phyloP scores from a whole-genome alignment of 331 rosid species.

The Malus hybrid region DNA sequence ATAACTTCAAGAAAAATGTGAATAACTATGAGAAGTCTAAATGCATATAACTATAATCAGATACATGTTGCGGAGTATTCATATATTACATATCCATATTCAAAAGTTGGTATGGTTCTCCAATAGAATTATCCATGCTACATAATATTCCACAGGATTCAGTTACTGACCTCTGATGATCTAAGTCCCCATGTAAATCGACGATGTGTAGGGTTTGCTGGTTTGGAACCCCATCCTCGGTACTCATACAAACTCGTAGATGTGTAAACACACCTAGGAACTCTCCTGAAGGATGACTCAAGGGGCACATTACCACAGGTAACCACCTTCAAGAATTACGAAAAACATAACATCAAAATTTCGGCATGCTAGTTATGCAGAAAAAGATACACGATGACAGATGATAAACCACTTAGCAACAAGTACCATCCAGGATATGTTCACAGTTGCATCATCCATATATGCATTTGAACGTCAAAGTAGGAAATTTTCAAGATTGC shows the following conservation, averaged over 20 bases:
- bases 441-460: neutral
- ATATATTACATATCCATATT: neutral
- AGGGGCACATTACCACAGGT: conserved; percentile 98
- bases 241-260: conserved; percentile 88
- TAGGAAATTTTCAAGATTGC: neutral
- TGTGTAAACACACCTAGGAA: conserved; percentile 94
- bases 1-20: neutral
- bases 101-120: neutral
- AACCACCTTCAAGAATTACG: conserved; percentile 69
- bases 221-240: conserved; percentile 97
- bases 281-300: conserved; percentile 87
- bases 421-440: neutral
- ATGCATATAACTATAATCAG: neutral
- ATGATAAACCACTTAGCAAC: conserved; percentile 3
- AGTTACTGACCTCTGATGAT: conserved; percentile 66
- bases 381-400: conserved; percentile 8
- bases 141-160: neutral
- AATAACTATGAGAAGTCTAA: neutral
- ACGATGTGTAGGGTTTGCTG: conserved; percentile 83
- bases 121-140: neutral
- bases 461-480: neutral
- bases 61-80: neutral
- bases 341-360: conserved; percentile 23
- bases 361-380: conserved; percentile 12
- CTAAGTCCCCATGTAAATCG: conserved; percentile 97